These are phyloP conservation scores for Stylosanthes scabra DNA, from an alignment of 331 rosid genomes.

Conservation along the genomic window DNA sequence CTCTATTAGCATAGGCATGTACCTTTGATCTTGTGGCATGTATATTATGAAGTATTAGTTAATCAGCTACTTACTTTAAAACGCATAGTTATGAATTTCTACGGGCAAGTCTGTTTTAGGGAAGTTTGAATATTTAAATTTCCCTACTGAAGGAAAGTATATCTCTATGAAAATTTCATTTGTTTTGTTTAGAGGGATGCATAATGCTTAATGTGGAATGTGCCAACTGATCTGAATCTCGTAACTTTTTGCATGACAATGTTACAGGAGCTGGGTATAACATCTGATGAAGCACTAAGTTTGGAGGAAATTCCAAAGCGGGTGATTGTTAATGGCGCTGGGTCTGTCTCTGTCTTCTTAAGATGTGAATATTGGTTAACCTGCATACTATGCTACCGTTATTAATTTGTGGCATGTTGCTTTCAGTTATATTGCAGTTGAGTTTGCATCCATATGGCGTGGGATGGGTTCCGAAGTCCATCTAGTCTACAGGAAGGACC, in stretches of 20 bases:
- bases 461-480: constrained; percentile 92
- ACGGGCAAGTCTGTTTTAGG: neutral
- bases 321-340: constrained; percentile 91
- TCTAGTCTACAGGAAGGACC: constrained; percentile 89
- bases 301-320: constrained; percentile 85
- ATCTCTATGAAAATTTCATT: neutral
- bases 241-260: neutral
- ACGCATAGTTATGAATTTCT: neutral
- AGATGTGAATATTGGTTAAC: constrained; percentile 12
- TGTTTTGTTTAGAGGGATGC: neutral
- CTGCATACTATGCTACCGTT: constrained; percentile 26
- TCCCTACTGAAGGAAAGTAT: neutral
- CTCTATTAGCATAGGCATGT: neutral
- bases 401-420: constrained; percentile 33
- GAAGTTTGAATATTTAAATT: neutral
- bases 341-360: constrained; percentile 59
- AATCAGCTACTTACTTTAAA: constrained; percentile 15
- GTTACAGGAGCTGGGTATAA: constrained; percentile 82
- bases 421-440: constrained; percentile 91
- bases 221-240: too few relatives aligned
- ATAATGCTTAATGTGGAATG: neutral
- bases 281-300: constrained; percentile 99
- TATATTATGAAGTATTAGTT: constrained; percentile 23
- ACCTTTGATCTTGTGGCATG: neutral
- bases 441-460: constrained; percentile 97